A percentile compares a stretch with the other conserved stretches of the same genome.
Evolutionary conservation across 805 yeast species (phyloP).

Genomic region (Cyberlindnera lachancei): DNA sequence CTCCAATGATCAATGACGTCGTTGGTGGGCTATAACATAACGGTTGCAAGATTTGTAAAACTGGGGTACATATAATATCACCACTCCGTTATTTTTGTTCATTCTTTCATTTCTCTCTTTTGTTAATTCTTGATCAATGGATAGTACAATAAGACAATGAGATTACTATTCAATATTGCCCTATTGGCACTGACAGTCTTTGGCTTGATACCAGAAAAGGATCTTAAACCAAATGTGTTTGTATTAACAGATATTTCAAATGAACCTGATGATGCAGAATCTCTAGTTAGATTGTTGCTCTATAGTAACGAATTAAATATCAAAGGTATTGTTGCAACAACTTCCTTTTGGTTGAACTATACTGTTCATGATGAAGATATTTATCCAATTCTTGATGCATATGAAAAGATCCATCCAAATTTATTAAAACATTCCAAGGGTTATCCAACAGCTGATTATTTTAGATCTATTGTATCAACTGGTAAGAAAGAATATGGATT

Average conservation of each 20-base stretch:
- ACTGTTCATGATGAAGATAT: slow-evolving; percentile 26
- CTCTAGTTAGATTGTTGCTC: slow-evolving; percentile 24
- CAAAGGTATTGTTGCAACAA: slow-evolving; percentile 28
- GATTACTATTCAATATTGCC: too few relatives aligned
- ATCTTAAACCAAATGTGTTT: slow-evolving; percentile 22
- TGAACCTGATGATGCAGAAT: slow-evolving; percentile 27
- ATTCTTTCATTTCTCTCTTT: too few relatives aligned
- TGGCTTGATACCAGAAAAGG: too few relatives aligned
- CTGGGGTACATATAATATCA: too few relatives aligned
- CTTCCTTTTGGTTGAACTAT: slow-evolving; percentile 26
- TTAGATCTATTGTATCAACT: slow-evolving; percentile 19
- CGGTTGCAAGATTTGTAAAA: too few relatives aligned
- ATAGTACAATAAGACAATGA: too few relatives aligned
- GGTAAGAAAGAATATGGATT: slow-evolving; percentile 24
- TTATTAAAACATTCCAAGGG: slow-evolving; percentile 23
- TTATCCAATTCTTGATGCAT: slow-evolving; percentile 25
- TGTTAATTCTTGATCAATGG: too few relatives aligned
- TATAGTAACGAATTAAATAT: slow-evolving; percentile 28
- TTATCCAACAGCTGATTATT: slow-evolving; percentile 22
- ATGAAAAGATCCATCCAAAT: slow-evolving; percentile 21
- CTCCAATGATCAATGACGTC: too few relatives aligned
- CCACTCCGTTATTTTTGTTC: too few relatives aligned
- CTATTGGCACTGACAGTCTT: too few relatives aligned
- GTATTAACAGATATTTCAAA: slow-evolving; percentile 26
- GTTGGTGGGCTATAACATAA: too few relatives aligned